Evolutionary conservation across 2,329 filamentous ascomycete genomes (phyloP).

Genomic region (Ascocoryne sarcoides): DNA sequence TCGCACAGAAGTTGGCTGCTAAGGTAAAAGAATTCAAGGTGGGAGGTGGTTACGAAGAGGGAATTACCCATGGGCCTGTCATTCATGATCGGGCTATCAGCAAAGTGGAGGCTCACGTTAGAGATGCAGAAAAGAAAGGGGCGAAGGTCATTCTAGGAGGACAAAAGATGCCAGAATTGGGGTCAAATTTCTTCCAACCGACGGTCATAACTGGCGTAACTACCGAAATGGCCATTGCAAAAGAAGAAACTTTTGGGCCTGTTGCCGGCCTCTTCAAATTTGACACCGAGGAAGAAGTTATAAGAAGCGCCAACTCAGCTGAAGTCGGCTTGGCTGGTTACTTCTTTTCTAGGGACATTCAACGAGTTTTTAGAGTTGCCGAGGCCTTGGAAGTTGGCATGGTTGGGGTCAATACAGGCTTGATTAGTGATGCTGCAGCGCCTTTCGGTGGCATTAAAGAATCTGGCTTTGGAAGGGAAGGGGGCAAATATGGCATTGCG

Average conservation of each 20-base stretch:
- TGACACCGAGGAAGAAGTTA: slow-evolving; percentile 76
- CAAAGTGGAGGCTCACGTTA: slow-evolving; percentile 74
- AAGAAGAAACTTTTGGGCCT: slow-evolving; percentile 92
- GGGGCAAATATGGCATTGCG: slow-evolving; percentile 44
- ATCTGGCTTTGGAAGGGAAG: slow-evolving; percentile 45
- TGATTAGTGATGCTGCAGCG: slow-evolving; percentile 45
- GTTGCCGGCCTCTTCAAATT: slow-evolving; percentile 87
- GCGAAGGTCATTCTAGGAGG: slow-evolving; percentile 69
- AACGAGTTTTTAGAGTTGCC: slow-evolving; percentile 51
- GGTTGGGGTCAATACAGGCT: slow-evolving; percentile 75
- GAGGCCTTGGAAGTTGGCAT: slow-evolving; percentile 75
- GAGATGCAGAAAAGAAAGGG: slow-evolving; percentile 70
- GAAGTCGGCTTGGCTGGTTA: slow-evolving; percentile 90
- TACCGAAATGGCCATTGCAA: slow-evolving; percentile 71
- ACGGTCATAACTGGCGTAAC: slow-evolving; percentile 87
- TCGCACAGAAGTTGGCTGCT: slow-evolving; percentile 58
- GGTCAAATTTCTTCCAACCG: slow-evolving; percentile 79
- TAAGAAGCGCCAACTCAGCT: slow-evolving; percentile 69
- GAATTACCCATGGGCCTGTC: slow-evolving; percentile 69
- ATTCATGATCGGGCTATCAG: slow-evolving; percentile 75
- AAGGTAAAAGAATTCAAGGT: slow-evolving; percentile 69
- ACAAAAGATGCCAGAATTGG: slow-evolving; percentile 62
- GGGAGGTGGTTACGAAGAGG: slow-evolving; percentile 62
- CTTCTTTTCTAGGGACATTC: slow-evolving; percentile 68
- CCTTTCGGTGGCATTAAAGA: slow-evolving; percentile 51